Evolutionary conservation across 495 filamentous ascomycete genomes (phyloP).

Genomic region (Hypoxylon subgilvum): DNA sequence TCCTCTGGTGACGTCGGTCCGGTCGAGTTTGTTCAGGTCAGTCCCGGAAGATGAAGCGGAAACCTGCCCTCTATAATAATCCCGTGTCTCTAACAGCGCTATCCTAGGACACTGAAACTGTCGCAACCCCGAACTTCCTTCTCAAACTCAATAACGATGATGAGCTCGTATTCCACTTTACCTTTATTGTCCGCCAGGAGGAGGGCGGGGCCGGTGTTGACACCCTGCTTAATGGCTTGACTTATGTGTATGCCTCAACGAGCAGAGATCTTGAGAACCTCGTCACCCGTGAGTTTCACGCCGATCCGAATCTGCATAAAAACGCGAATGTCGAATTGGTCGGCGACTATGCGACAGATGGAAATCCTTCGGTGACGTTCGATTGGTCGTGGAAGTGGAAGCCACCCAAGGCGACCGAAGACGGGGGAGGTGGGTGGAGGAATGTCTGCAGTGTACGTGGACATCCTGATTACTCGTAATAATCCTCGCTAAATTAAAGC

Average conservation of each 20-base stretch:
- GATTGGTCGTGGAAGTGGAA: conserved; percentile 98
- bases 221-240: conserved; percentile 84
- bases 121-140: conserved; percentile 73
- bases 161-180: conserved; percentile 89
- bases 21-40: conserved; percentile 91
- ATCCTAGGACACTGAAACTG: conserved; percentile 77
- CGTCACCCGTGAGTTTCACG: conserved; percentile 92
- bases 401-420: conserved; percentile 81
- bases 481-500: conserved; percentile 27
- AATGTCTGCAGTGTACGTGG: conserved; percentile 84
- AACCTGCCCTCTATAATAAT: not conserved
- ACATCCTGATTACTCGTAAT: not conserved
- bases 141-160: conserved; percentile 88
- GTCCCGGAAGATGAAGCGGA: conserved; percentile 22
- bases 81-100: conserved; percentile 19
- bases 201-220: conserved; percentile 63
- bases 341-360: conserved; percentile 83
- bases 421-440: conserved; percentile 90
- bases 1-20: conserved; percentile 74
- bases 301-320: conserved; percentile 96
- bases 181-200: conserved; percentile 81
- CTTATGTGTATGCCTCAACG: conserved; percentile 87
- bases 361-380: conserved; percentile 82
- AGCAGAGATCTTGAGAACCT: conserved; percentile 88
- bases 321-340: conserved; percentile 94